A percentile compares a stretch with the other conserved stretches of the same genome.
phyloP scores from a whole-genome alignment of 257 asterid genomes.

The Nicotiana noctiflora region DNA sequence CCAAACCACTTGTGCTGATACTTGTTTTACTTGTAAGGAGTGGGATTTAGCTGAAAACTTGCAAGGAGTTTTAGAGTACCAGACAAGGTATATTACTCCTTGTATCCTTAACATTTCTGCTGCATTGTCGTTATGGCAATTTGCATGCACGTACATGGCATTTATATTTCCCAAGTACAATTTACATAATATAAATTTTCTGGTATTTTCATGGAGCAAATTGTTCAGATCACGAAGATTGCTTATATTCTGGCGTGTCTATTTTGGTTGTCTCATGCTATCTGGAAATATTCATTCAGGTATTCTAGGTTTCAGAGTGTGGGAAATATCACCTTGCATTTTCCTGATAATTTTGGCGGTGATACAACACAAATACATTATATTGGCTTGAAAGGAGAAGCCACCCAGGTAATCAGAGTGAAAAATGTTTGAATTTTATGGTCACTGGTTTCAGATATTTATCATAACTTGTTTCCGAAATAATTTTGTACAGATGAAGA shows the following conservation, averaged over 20 bases:
- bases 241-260: background rate
- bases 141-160: background rate
- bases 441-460: background rate
- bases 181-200: background rate
- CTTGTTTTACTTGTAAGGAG: slow-evolving; percentile 49
- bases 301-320: slow-evolving; percentile 92
- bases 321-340: slow-evolving; percentile 88
- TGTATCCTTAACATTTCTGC: background rate
- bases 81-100: slow-evolving; percentile 58
- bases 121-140: slow-evolving; percentile 3
- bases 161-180: background rate
- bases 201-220: background rate
- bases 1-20: slow-evolving; percentile 10
- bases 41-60: slow-evolving; percentile 93
- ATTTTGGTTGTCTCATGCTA: slow-evolving; percentile 6
- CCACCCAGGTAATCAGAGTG: slow-evolving; percentile 70
- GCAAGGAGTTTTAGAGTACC: slow-evolving; percentile 86
- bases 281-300: slow-evolving; percentile 33
- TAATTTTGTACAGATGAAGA: slow-evolving; percentile 59
- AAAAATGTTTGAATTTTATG: background rate
- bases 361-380: slow-evolving; percentile 81
- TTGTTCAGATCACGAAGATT: background rate
- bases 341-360: slow-evolving; percentile 92
- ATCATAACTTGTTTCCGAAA: background rate
- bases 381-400: slow-evolving; percentile 98